These are phyloP conservation scores for Penicillium sp. DNA, from an alignment of 2,329 filamentous ascomycete genomes.

Conservation along the genomic window DNA sequence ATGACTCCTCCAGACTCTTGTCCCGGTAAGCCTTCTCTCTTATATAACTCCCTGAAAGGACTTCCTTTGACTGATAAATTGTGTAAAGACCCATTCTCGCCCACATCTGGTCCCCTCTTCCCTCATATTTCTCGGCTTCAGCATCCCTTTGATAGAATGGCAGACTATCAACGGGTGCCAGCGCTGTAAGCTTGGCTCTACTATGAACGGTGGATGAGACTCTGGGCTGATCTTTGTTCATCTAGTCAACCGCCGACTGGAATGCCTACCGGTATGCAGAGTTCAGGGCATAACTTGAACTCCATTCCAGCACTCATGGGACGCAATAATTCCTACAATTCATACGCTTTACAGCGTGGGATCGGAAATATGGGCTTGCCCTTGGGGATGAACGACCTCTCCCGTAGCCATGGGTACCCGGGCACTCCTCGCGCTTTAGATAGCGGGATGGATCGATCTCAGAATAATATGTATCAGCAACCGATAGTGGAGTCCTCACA, in stretches of 20 bases:
- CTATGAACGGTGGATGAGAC: not conserved
- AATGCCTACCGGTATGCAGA: slow-evolving; percentile 43
- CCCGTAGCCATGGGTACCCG: slow-evolving; percentile 34
- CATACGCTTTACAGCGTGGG: slow-evolving; percentile 35
- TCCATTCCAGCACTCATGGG: slow-evolving; percentile 33
- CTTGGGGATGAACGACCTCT: slow-evolving; percentile 33
- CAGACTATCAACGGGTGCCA: slow-evolving; percentile 38
- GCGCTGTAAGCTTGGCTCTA: slow-evolving; percentile 37
- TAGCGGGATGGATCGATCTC: slow-evolving; percentile 30
- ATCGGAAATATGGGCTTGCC: slow-evolving; percentile 26
- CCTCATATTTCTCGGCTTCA: slow-evolving; percentile 31
- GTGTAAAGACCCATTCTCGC: slow-evolving; percentile 33
- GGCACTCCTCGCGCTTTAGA: slow-evolving; percentile 34
- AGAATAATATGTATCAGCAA: slow-evolving; percentile 33
- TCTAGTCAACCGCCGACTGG: slow-evolving; percentile 47
- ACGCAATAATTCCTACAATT: slow-evolving; percentile 39
- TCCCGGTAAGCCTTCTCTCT: slow-evolving; percentile 48
- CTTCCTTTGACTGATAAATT: slow-evolving; percentile 19
- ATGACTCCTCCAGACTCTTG: slow-evolving; percentile 53
- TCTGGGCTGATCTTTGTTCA: slow-evolving; percentile 14
- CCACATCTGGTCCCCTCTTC: slow-evolving; percentile 33
- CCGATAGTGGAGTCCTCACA: slow-evolving; percentile 27
- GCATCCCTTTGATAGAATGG: slow-evolving; percentile 38
- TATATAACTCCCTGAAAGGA: not conserved
- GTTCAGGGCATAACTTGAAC: slow-evolving; percentile 28